These are phyloP conservation scores for Suhomyces sp. DNA, from an alignment of 805 yeast species.

Conservation along the genomic window DNA sequence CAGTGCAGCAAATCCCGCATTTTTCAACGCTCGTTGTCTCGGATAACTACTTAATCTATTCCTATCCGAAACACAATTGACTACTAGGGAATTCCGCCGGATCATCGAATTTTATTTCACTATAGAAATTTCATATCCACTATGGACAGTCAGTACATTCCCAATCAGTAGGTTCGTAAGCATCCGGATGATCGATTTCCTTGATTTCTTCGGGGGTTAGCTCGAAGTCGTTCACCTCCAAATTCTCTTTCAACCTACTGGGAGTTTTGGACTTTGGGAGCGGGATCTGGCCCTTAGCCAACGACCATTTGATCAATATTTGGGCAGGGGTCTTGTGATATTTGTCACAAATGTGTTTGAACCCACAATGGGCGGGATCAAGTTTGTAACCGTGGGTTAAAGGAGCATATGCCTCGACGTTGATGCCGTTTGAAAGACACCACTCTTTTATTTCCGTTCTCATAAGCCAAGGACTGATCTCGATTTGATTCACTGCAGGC, in stretches of 20 bases:
- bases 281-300: slow-evolving; percentile 46
- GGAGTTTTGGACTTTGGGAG: slow-evolving; percentile 30
- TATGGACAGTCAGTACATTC: slow-evolving; percentile 53
- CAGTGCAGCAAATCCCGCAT: not conserved
- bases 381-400: slow-evolving; percentile 34
- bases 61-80: not conserved
- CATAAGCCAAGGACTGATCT: slow-evolving; percentile 48
- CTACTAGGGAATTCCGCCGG: not conserved
- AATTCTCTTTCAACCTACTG: slow-evolving; percentile 21
- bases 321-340: slow-evolving; percentile 44
- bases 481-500: slow-evolving; percentile 52
- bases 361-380: slow-evolving; percentile 18
- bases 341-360: slow-evolving; percentile 32
- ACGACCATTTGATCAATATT: slow-evolving; percentile 46
- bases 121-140: no score
- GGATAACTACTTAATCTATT: not conserved
- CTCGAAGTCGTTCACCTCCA: slow-evolving; percentile 24
- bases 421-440: slow-evolving; percentile 24
- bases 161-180: slow-evolving; percentile 75
- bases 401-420: slow-evolving; percentile 38
- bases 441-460: slow-evolving; percentile 34
- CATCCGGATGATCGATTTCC: slow-evolving; percentile 33
- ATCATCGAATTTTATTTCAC: no score
- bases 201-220: slow-evolving; percentile 24
- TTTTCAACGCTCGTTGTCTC: not conserved